Base-by-base conservation (phyloP, 2,329 filamentous ascomycete species). In the Colletotrichum abscissum region DNA sequence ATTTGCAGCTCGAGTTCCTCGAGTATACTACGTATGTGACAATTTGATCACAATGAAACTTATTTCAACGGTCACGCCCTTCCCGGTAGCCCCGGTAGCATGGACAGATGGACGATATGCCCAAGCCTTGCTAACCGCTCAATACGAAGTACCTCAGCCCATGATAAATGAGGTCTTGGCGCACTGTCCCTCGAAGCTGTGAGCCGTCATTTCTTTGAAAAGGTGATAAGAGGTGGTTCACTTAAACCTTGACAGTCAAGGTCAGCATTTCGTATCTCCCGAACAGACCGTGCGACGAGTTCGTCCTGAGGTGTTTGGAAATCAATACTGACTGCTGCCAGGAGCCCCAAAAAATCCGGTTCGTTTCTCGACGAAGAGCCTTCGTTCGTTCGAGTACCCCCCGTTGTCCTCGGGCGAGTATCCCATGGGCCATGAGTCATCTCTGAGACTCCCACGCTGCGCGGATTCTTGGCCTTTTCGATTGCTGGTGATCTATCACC, bases 401-500 rank as follows among this genome's bases (percentile, higher is more conserved):
- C 33, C 33, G 49, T 42, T 26, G 5, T 65, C 6, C 62, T 49
- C 56, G 56, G 63, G 14, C 14, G 24, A 33, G 24, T 60, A 33
- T 56, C 42, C 5, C 19, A 56, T 55, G 54, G 26, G 57, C 5
- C 19, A 56, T 55, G 54, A 33, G 57, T 35, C 19, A 9, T n/a
- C 42, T 49, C 42, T 49, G 42, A 49, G 42, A 19, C 42, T 49
- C 42, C 19, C 8, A 56, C 33, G n/a, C 30, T 11, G 42, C 28
- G 63, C 33, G 33, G 56, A 33, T 42, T 64, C 42, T 33, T n/a
- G 42, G 63, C 9, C 16, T 55, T 52, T 46, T 64, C 63, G 63
- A 24, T 16, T 28, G 55, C 16, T 33, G 24, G 24, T 60, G 68
- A 66, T 56, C 24, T 56, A 46, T 71, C 55, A 66, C 55, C 55